Evolutionary conservation across 1,139 yeast genomes (phyloP), one percentile per base, ranked within the genome.

Genomic region (Nakaseomyces delphensis): DNA sequence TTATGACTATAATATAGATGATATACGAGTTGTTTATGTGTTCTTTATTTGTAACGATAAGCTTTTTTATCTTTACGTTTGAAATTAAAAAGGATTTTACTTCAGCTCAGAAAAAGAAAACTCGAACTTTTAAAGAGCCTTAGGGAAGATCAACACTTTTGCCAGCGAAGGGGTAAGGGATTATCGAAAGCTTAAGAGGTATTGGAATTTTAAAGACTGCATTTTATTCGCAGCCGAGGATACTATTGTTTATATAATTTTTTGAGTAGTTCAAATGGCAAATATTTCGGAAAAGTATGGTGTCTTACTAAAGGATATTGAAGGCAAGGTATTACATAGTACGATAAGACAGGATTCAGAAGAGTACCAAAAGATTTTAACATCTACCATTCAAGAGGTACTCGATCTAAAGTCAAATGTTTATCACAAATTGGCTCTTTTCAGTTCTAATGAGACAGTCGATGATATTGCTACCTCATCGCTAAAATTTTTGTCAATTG

Each of bases 361-460:
- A 3, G 64, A 59, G 33, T 67, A 48, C 44, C 71, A 68, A 43
- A 43, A 44, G 0, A 31, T 47, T 21, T 43, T 67, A 14, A 48
- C 55, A 1, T 25, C 42, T 0, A 45, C 50, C 10, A 56, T 65
- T 2, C 59, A 58, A 30, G 48, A 47, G 5, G 51, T 64, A 40
- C 40, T 66, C 11, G 49, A 56, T 21, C 44, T 71, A 31, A 68
- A 69, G 47, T 45, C 51, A 0, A 47, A 53, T 5, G 52, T 70
- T 3, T 49, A 49, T 8, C 49, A 57, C 7, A 50, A 56, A 18
- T 52, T 71, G 18, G 63, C 69, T n/a, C 57, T 79, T 23, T 80
- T 79, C 60, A 79, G 86, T 53, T 65, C 65, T 7, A 80, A 80
- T 57, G 89, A 81, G 53, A 54, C 67, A 0, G 49, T 79, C 3